Evolutionary conservation across 805 yeast genomes (phyloP), one percentile per base, ranked within the genome.

Genomic region (Sugiyamaella floridensis): DNA sequence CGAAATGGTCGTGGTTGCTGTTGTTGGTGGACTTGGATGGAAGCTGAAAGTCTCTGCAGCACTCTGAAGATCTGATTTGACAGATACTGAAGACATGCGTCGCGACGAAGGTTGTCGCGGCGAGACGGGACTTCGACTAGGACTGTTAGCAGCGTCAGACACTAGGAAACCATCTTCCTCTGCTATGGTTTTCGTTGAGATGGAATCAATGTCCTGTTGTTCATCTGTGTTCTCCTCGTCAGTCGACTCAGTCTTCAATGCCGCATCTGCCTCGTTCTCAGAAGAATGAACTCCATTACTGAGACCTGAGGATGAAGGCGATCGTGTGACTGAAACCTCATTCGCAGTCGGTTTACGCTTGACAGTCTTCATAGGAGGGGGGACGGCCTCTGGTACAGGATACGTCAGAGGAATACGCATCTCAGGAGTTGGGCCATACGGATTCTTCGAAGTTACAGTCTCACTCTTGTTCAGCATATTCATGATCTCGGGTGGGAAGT

Each of bases 401-500:
- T 49, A 53, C 20, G 20, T 48, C 14, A n/a, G 43, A 4, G 62
- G 62, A 16, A 59, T 40, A 43, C 50, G 50, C 62, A 61, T 58
- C 15, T 60, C 63, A 5, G 63, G 59, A 4, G 57, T 51, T 4
- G 59, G 60, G 11, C 51, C 52, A 50, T 56, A 60, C 9, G 60
- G 63, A 41, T 57, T 53, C 14, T 22, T 29, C 3, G 48, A 16
- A 22, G 20, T 22, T 20, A 54, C 52, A 29, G 48, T 34, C 51
- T 46, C 32, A 22, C 26, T 16, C 14, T 29, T 34, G 22, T 45
- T 29, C 19, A 62, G 22, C 49, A 49, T 26, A 20, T 49, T 50
- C 50, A 63, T 55, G 55, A 63, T 43, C 43, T 63, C 66, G 1
- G 66, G 66, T 10, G 66, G 66, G 51, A 63, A 63, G 15, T 56